Evolutionary conservation across 768 basidiomycete genomes (phyloP).

Genomic region (Suillus tomentosus): DNA sequence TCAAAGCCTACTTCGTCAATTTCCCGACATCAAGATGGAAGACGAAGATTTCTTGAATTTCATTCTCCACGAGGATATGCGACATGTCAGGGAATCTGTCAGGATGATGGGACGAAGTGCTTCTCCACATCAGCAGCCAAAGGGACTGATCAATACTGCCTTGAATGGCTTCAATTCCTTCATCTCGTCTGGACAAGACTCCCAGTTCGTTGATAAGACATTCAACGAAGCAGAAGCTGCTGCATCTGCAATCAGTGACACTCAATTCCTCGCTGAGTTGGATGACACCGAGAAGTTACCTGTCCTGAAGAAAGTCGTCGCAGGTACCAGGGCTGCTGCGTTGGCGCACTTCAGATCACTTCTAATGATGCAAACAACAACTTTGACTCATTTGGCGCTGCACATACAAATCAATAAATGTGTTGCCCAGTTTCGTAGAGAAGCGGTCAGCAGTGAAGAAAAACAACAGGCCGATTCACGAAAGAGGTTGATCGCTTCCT

Average conservation of each 20-base stretch:
- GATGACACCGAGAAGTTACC: slow-evolving; percentile 13
- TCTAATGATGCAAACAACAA: neutral
- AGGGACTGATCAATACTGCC: neutral
- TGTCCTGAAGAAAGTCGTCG: neutral
- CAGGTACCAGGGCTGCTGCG: neutral
- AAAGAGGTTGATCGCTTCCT: slow-evolving; percentile 18
- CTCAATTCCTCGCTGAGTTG: slow-evolving; percentile 19
- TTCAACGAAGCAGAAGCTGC: slow-evolving; percentile 8
- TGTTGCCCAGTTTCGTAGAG: neutral
- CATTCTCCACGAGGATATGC: slow-evolving; percentile 8
- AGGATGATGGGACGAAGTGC: neutral
- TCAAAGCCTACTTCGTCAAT: slow-evolving; percentile 7
- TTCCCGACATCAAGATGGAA: slow-evolving; percentile 5
- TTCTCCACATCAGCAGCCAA: neutral
- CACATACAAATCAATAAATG: slow-evolving; percentile 14
- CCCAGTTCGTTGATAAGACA: slow-evolving; percentile 4
- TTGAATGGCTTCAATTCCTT: neutral
- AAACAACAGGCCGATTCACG: slow-evolving; percentile 19
- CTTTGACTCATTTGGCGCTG: slow-evolving; percentile 14
- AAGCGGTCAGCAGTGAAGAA: slow-evolving; percentile 7
- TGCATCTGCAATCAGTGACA: slow-evolving; percentile 14
- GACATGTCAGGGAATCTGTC: slow-evolving; percentile 6
- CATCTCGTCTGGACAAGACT: neutral
- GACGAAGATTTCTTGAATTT: slow-evolving; percentile 6
- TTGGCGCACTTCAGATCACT: neutral